Evolutionary conservation across 2,329 filamentous ascomycete species (phyloP).

Genomic region (Hysterium pulicare): DNA sequence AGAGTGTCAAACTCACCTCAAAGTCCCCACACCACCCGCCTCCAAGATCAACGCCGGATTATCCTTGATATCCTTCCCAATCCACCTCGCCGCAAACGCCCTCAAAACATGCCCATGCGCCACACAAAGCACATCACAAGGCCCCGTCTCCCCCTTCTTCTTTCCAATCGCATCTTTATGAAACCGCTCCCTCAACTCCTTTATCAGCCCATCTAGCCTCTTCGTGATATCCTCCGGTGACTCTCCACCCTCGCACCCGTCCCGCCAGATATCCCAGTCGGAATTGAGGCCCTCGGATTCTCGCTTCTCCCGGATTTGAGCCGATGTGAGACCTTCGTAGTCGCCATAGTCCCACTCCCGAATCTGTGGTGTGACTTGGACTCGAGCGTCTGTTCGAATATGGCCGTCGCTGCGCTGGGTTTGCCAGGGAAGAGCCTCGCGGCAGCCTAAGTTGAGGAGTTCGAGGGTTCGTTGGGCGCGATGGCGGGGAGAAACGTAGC

Average conservation of each 20-base stretch:
- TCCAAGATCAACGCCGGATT: conserved; percentile 82
- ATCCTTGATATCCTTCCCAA: conserved; percentile 67
- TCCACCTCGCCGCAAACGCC: conserved; percentile 85
- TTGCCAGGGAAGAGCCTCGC: conserved; percentile 69
- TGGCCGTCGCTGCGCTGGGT: conserved; percentile 3
- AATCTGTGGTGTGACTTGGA: conserved; percentile 51
- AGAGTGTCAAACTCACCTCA: conserved; percentile 34
- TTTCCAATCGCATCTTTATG: conserved; percentile 53
- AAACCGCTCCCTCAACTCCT: conserved; percentile 61
- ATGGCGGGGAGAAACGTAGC: conserved; percentile 80
- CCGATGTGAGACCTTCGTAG: conserved; percentile 57
- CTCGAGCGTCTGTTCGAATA: conserved; percentile 39
- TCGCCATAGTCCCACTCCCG: conserved; percentile 62
- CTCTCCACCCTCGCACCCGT: conserved; percentile 82
- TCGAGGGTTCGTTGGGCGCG: conserved; percentile 89
- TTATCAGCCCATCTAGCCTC: conserved; percentile 72
- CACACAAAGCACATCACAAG: conserved; percentile 71
- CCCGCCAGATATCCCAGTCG: conserved; percentile 81
- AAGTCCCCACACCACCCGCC: conserved; percentile 50
- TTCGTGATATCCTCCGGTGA: conserved; percentile 68
- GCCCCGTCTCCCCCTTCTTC: conserved; percentile 38
- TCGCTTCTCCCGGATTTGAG: conserved; percentile 50
- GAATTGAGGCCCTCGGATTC: conserved; percentile 49
- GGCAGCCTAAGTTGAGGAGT: conserved; percentile 71
- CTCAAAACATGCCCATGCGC: conserved; percentile 88